Conservation (phyloP, 768 basidiomycete species). For the Flagelloscypha sp. region DNA sequence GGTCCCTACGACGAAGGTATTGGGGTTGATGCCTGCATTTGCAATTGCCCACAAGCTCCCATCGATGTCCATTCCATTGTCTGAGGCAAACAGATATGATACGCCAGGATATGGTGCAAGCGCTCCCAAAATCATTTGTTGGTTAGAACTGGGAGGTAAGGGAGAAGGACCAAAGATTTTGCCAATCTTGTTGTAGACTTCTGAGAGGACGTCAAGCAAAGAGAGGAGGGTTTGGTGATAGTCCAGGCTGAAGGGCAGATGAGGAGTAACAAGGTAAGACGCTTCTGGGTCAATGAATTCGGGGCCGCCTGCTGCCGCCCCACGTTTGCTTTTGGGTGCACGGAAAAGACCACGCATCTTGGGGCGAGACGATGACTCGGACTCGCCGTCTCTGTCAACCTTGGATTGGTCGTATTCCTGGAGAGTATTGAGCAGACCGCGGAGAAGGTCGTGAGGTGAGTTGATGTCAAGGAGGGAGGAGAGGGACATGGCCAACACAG, state of each 20-base stretch:
- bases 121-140: conserved; percentile 70
- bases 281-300: too few relatives aligned
- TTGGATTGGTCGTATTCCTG: conserved; percentile 74
- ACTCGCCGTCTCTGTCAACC: conserved; percentile 61
- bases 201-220: conserved; percentile 81
- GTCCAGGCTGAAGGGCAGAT: conserved; percentile 84
- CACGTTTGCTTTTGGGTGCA: conserved; percentile 10
- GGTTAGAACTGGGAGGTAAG: conserved; percentile 53
- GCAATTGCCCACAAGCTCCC: conserved; percentile 76
- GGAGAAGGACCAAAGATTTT: conserved; percentile 79
- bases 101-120: conserved; percentile 77
- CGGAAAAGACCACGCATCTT: conserved; percentile 28
- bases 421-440: conserved; percentile 61
- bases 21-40: conserved; percentile 40
- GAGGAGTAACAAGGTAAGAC: conserved; percentile 64
- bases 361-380: too few relatives aligned
- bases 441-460: conserved; percentile 72
- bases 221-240: conserved; percentile 86
- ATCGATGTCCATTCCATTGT: too few relatives aligned
- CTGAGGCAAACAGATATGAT: conserved; percentile 61
- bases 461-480: conserved; percentile 75
- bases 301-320: conserved; percentile 29
- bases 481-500: conserved; percentile 81
- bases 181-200: conserved; percentile 82
- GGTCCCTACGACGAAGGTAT: conserved; percentile 16